Conservation (phyloP, 1,284 basidiomycete species). For the Serendipita sp. region DNA sequence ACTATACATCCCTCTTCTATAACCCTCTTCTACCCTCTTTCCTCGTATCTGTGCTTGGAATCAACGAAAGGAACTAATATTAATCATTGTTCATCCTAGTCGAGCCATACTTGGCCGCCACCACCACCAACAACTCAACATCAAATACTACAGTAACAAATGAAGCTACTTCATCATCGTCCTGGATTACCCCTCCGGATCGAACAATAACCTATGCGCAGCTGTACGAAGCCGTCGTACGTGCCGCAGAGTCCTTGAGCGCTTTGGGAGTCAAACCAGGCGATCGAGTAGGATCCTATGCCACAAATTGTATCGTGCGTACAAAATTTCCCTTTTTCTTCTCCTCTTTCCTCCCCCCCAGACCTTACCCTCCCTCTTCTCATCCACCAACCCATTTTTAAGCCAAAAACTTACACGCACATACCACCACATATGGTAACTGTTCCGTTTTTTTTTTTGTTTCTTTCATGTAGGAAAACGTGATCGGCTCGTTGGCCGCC, state of each 20-base stretch:
- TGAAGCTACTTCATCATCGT: neutral
- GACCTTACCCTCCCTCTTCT: neutral
- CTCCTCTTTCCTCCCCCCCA: no score
- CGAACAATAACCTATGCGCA: slow-evolving; percentile 43
- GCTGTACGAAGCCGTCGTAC: slow-evolving; percentile 47
- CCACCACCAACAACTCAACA: no score
- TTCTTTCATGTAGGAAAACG: slow-evolving; percentile 40
- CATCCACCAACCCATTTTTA: no score
- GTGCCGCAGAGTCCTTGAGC: slow-evolving; percentile 48
- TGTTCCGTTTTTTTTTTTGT: no score
- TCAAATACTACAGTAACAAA: no score
- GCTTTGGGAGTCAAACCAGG: slow-evolving; percentile 48
- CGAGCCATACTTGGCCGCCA: no score
- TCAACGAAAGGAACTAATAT: no score
- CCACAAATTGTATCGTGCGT: slow-evolving; percentile 64
- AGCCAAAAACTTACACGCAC: neutral
- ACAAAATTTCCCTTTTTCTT: neutral
- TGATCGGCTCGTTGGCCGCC: slow-evolving; percentile 61
- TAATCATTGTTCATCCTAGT: no score
- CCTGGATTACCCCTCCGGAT: slow-evolving; percentile 23
- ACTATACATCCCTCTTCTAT: no score
- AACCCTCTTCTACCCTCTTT: no score
- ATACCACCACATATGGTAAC: neutral
- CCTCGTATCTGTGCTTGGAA: no score
- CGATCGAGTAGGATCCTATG: slow-evolving; percentile 68